Conservation (phyloP, 2,329 filamentous ascomycete genomes). For the Penicillium occitanis region DNA sequence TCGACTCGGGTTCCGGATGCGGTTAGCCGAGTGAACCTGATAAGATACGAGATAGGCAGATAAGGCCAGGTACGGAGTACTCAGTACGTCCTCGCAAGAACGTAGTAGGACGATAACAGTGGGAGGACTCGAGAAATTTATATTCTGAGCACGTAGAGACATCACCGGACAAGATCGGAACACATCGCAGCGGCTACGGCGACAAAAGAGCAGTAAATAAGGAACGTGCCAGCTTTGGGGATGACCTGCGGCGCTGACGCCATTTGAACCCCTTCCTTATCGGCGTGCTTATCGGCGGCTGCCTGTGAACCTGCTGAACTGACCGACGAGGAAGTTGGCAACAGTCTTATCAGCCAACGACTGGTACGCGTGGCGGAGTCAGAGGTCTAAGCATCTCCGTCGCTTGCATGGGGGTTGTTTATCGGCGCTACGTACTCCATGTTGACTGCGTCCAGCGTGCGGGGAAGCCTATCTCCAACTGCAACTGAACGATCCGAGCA, state of each 20-base stretch:
- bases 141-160: not conserved
- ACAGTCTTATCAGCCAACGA: not conserved
- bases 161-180: not conserved
- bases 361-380: not conserved
- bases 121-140: not conserved
- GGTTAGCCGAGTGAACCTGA: constrained; percentile 5
- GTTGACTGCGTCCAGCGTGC: not conserved
- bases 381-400: constrained; percentile 1
- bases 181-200: not conserved
- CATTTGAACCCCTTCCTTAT: not conserved
- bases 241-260: constrained; percentile 10
- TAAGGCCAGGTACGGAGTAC: not conserved
- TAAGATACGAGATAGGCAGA: constrained; percentile 8
- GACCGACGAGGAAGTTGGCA: not conserved
- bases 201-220: not conserved
- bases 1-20: constrained; percentile 9
- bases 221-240: not conserved
- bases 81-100: not conserved
- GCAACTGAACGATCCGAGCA: not conserved
- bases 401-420: not conserved
- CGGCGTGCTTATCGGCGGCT: not conserved
- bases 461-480: not conserved
- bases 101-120: not conserved
- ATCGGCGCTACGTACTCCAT: not conserved
- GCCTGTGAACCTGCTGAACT: not conserved